Conservation (phyloP, 2,329 filamentous ascomycete species). For the Cladosporium sp. region DNA sequence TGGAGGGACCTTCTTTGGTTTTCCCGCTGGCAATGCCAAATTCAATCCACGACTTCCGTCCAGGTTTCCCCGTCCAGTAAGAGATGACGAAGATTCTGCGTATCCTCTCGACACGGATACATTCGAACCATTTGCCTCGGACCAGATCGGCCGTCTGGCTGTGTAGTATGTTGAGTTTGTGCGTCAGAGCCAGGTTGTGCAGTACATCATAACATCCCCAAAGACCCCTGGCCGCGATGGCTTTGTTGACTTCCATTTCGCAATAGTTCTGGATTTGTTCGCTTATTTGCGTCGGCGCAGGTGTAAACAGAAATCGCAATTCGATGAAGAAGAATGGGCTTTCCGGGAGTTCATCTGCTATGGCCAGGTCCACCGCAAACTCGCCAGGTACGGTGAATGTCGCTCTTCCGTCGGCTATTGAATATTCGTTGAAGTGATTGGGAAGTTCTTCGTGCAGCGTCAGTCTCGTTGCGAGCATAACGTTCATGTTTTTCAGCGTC, state of each 20-base stretch:
- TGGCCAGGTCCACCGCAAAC: slow-evolving; percentile 89
- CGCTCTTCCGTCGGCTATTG: slow-evolving; percentile 77
- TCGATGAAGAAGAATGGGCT: slow-evolving; percentile 95
- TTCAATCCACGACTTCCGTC: slow-evolving; percentile 85
- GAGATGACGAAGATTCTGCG: slow-evolving; percentile 82
- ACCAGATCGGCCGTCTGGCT: slow-evolving; percentile 71
- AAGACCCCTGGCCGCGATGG: slow-evolving; percentile 67
- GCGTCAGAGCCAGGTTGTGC: slow-evolving; percentile 82
- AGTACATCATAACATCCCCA: slow-evolving; percentile 78
- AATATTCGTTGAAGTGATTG: slow-evolving; percentile 70
- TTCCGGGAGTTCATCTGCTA: slow-evolving; percentile 77
- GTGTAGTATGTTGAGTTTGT: slow-evolving; percentile 80
- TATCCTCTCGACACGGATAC: slow-evolving; percentile 71
- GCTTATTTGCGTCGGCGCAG: slow-evolving; percentile 57
- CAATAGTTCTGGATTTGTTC: slow-evolving; percentile 62
- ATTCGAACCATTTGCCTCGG: slow-evolving; percentile 70
- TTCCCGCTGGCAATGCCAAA: slow-evolving; percentile 71
- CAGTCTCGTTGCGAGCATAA: slow-evolving; percentile 75
- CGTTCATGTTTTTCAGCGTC: slow-evolving; percentile 77
- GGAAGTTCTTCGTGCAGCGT: slow-evolving; percentile 82
- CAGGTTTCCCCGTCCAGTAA: slow-evolving; percentile 75
- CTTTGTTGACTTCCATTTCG: slow-evolving; percentile 67
- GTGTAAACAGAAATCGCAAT: slow-evolving; percentile 76
- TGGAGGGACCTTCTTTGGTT: slow-evolving; percentile 24
- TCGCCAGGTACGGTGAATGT: slow-evolving; percentile 81